Base-by-base conservation (phyloP, 768 basidiomycete species). In the Suillus weaverae region DNA sequence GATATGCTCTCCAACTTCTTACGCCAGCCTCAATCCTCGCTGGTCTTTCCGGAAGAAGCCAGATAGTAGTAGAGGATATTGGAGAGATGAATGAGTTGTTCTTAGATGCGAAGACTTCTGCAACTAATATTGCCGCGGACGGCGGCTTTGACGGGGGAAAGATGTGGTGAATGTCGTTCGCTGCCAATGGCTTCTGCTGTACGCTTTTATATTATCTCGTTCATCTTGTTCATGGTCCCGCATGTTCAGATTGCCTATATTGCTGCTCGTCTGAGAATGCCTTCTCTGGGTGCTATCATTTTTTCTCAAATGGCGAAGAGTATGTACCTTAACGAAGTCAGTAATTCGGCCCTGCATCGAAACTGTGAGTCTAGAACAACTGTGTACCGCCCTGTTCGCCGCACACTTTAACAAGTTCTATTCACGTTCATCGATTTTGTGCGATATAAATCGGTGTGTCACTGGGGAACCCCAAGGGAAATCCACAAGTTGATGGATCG, bases 71-170 rank as follows among this genome's bases (percentile, higher is more conserved):
- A 4, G 95, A 98, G 68, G 97, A 99, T 75, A 88, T 99, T 57
- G 83, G 85, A 39, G 95, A 98, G 83, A 95, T 97, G 89, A 90
- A 89, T 68, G 93, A 94, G 73, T 81, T 99, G 38, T 99, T 99
- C 83, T 81, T 98, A 70, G 96, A 99, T 75, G 95, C 97, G 22
- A 97, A 95, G 74, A 89, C 91, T 0, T 85, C 84, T 63, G 89
- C 89, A n/a, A 72, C 75, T 30, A 80, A 84, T 66, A 86, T 88
- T 41, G 76, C 77, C 68, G 81, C 76, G 18, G 73, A 74, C 32
- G 79, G 76, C 5, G 74, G 77, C 32, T 79, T 75, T 60, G 70
- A 74, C 46, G 78, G 79, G 22, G 69, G 78, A 2, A 66, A 69
- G 39, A 68, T 73, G 72, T 74, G 65, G 79, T 62, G 33, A 6